These are phyloP conservation scores for Annona cherimola DNA, from an alignment of 164 flowering plant species.

Conservation along the genomic window DNA sequence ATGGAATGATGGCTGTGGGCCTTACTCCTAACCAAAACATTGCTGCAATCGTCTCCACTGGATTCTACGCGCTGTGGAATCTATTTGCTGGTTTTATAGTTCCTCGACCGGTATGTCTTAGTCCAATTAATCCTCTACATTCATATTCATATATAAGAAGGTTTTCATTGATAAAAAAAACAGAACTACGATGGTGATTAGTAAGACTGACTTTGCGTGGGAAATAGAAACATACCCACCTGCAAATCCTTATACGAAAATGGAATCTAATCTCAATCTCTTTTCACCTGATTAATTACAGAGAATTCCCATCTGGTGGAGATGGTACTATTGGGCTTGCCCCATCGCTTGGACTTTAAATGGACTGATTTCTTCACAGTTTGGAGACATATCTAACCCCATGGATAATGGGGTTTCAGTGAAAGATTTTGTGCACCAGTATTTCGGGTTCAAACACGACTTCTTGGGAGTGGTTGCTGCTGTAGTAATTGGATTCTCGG, in stretches of 20 bases:
- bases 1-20: conserved; percentile 22
- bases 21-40: conserved; percentile 18
- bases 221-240: no score
- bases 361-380: conserved; percentile 5
- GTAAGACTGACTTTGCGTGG: no score
- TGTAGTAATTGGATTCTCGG: neutral
- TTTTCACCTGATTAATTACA: neutral
- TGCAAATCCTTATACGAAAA: neutral
- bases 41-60: conserved; percentile 21
- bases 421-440: neutral
- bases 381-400: conserved; percentile 1
- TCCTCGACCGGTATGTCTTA: conserved; percentile 25
- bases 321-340: conserved; percentile 9
- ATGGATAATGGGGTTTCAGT: neutral
- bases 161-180: neutral
- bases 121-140: neutral
- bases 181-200: no score
- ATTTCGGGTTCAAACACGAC: conserved; percentile 6
- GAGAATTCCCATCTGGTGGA: conserved; percentile 11
- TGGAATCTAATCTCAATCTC: neutral
- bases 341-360: conserved; percentile 8
- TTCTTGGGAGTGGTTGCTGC: conserved; percentile 7
- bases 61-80: conserved; percentile 21
- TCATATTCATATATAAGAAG: neutral
- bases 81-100: conserved; percentile 27